Evolutionary conservation across 352 stramenopile genomes (phyloP).

Genomic region (Peronospora farinosa): DNA sequence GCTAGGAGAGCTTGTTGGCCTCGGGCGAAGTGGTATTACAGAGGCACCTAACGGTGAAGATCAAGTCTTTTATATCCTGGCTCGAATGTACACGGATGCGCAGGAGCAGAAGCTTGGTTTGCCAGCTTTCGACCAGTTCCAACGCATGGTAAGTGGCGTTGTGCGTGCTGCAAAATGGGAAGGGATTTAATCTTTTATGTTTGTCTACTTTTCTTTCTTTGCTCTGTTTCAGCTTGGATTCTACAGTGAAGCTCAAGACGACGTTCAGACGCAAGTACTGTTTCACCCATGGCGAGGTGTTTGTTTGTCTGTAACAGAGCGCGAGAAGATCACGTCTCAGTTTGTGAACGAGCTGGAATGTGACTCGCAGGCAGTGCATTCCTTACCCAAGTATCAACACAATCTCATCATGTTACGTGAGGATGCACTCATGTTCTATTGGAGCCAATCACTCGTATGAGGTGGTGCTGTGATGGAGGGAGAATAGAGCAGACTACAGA

Average conservation of each 20-base stretch:
- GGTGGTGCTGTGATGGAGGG: constrained; percentile 4
- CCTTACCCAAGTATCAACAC: constrained; percentile 77
- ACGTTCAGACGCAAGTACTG: constrained; percentile 67
- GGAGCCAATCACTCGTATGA: constrained; percentile 73
- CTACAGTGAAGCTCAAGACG: constrained; percentile 67
- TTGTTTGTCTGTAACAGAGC: constrained; percentile 50
- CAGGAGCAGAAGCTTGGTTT: constrained; percentile 66
- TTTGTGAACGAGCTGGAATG: constrained; percentile 56
- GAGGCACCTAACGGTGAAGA: constrained; percentile 44
- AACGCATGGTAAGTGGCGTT: constrained; percentile 60
- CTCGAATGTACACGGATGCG: constrained; percentile 67
- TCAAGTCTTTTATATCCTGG: constrained; percentile 78
- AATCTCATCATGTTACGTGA: constrained; percentile 79
- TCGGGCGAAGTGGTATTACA: constrained; percentile 9
- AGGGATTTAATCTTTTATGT: constrained; percentile 8
- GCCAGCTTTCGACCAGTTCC: constrained; percentile 77
- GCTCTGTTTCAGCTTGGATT: constrained; percentile 54
- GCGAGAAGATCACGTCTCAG: constrained; percentile 56
- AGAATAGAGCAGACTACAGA: constrained; percentile 18
- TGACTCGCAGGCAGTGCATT: constrained; percentile 66
- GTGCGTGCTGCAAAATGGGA: not conserved
- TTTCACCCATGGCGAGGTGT: constrained; percentile 66
- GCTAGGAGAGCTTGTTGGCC: constrained; percentile 39
- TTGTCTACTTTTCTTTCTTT: not conserved
- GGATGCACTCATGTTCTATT: constrained; percentile 84